Percentiles rank a stretch among this genome's conserved stretches.
Evolutionary conservation across 139 green algal species (phyloP).

Genomic region (Chlamydomonas sp.): DNA sequence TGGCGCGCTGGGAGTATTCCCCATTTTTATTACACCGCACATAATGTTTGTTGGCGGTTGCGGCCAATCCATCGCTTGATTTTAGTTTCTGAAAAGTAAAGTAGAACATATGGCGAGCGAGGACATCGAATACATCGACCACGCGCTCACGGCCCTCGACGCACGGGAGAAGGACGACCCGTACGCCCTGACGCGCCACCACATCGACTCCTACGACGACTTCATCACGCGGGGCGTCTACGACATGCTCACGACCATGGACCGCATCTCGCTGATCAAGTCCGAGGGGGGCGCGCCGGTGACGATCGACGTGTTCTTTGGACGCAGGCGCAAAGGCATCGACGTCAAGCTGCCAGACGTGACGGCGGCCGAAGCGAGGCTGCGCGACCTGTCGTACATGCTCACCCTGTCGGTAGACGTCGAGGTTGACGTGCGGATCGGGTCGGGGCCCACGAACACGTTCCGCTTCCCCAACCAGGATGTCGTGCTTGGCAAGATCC

Average conservation of each 20-base stretch:
- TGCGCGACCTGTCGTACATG: constrained; percentile 84
- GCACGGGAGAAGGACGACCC: neutral
- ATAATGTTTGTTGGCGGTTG: too few species aligned
- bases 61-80: too few species aligned
- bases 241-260: neutral
- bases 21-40: too few species aligned
- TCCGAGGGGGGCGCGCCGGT: neutral
- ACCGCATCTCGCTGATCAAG: constrained; percentile 1
- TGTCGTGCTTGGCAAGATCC: constrained; percentile 36
- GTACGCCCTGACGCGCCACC: constrained; percentile 9
- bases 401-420: constrained; percentile 10
- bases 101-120: neutral
- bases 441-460: neutral
- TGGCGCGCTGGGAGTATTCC: too few species aligned
- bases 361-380: constrained; percentile 88
- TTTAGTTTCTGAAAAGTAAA: too few species aligned
- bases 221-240: constrained; percentile 2
- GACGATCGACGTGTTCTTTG: constrained; percentile 1
- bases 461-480: constrained; percentile 51
- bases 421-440: neutral
- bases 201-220: constrained; percentile 16
- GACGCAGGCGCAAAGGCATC: neutral
- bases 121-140: neutral
- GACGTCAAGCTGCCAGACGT: neutral
- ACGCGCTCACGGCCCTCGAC: constrained; percentile 1